These are phyloP conservation scores for Penicillium polonicum DNA, from an alignment of 2,329 filamentous ascomycete species.

Conservation along the genomic window DNA sequence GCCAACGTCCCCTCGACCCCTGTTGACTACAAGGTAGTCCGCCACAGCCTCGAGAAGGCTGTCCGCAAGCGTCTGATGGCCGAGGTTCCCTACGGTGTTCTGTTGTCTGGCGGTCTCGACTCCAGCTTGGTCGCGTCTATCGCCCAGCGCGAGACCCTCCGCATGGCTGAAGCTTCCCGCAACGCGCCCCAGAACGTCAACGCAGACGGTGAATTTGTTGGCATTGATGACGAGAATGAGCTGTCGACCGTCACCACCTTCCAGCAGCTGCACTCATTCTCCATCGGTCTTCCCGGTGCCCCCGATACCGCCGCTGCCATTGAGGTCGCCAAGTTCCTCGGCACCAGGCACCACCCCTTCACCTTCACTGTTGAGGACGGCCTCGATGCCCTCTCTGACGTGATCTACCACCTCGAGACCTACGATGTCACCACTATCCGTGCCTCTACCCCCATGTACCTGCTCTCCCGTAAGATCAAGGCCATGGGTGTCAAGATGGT, in stretches of 20 bases:
- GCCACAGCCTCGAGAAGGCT: constrained; percentile 80
- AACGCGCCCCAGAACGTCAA: constrained; percentile 44
- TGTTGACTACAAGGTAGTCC: constrained; percentile 77
- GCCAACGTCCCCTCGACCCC: constrained; percentile 73
- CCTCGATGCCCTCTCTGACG: constrained; percentile 92
- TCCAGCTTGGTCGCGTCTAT: constrained; percentile 94
- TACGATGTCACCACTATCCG: constrained; percentile 99
- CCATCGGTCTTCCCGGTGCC: constrained; percentile 88
- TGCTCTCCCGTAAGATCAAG: constrained; percentile 98
- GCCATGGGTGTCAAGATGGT: constrained; percentile 99
- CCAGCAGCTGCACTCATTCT: constrained; percentile 97
- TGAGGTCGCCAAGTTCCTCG: constrained; percentile 93
- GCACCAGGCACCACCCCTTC: constrained; percentile 96
- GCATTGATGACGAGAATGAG: constrained; percentile 90
- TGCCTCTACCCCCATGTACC: constrained; percentile 97
- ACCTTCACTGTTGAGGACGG: constrained; percentile 98
- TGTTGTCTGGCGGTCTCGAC: constrained; percentile 92
- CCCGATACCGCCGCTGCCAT: constrained; percentile 89
- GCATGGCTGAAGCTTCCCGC: constrained; percentile 64
- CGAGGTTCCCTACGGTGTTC: constrained; percentile 94
- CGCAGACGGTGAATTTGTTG: constrained; percentile 67
- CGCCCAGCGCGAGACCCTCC: constrained; percentile 85
- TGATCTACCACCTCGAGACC: constrained; percentile 96
- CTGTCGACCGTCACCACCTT: constrained; percentile 87
- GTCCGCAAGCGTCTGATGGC: constrained; percentile 98